phyloP scores from a whole-genome alignment of 2,329 filamentous ascomycete genomes.

The Thelonectria olida region DNA sequence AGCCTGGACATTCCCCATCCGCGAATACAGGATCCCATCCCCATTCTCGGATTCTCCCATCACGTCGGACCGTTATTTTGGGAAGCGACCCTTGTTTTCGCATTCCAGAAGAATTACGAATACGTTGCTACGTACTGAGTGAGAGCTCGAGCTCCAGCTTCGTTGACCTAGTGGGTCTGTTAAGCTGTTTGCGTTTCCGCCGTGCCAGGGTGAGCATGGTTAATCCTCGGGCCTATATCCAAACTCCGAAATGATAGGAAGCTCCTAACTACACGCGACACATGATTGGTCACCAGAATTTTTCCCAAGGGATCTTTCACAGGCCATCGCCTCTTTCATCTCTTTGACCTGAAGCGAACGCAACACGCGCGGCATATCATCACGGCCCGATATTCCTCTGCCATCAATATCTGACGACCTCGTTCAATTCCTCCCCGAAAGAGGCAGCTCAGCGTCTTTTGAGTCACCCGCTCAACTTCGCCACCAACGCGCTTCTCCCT shows the following conservation, averaged over 20 bases:
- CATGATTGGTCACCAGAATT: constrained; percentile 15
- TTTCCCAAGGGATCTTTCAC: constrained; percentile 12
- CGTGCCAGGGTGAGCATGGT: neutral
- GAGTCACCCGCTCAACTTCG: constrained; percentile 7
- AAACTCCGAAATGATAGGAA: neutral
- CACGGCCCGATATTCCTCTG: constrained; percentile 5
- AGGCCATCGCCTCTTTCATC: constrained; percentile 10
- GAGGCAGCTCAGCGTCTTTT: constrained; percentile 1
- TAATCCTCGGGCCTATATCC: constrained; percentile 31
- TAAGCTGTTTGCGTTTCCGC: neutral
- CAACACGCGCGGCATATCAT: constrained; percentile 10
- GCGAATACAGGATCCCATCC: no score
- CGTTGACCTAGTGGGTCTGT: no score
- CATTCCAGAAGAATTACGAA: constrained; percentile 1
- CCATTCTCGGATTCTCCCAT: neutral
- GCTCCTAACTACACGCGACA: neutral
- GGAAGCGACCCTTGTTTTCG: neutral
- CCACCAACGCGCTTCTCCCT: neutral
- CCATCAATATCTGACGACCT: constrained; percentile 1
- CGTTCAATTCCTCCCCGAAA: constrained; percentile 3
- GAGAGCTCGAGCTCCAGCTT: no score
- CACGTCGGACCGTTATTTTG: neutral
- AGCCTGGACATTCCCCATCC: neutral
- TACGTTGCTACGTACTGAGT: neutral
- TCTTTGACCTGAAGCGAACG: constrained; percentile 20